Base-by-base conservation (phyloP, 441 rosid genomes). In the Adansonia rubrostipa region DNA sequence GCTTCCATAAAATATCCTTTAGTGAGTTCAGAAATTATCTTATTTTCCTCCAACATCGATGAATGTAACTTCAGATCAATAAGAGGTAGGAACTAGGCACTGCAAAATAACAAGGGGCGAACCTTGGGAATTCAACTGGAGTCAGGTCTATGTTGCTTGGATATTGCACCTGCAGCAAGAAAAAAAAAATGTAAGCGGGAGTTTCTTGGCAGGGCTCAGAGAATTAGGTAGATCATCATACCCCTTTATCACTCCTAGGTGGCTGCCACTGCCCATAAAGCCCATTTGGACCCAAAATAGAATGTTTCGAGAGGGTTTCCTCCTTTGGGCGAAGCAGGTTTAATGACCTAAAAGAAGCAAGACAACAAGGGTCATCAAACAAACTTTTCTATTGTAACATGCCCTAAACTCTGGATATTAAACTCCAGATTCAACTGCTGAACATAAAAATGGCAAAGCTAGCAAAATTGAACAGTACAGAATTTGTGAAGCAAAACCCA, bases 301-400 rank as follows among this genome's bases (percentile, higher is more conserved):
- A 94, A 86, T 96, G 99, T 85, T 86, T 90, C 47, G 97, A 92
- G 60, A 96, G 97, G 72, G 93, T 91, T 85, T 96, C 97, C 67
- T 92, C 93, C 76, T 83, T 94, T 24, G 99, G 97, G 57, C 85
- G 86, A 56, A 84, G 83, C 5, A 79, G 83, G 79, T 83, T 89
- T 80, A 96, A 80, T 76, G 94, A 90, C 84, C 99, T 94, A 86
- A 62, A 63, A 28, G 68, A 74, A 80, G 74, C 58, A 78, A 70
- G 40, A 78, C 62, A 60, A 63, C 42, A 13, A 81, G 74, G 79
- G 57, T 53, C 19, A 68, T 73, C 36, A 85, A 77, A 51, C 19
- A 2, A 28, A 28, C 17, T 14, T 24, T 33, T 63, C 71, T 45
- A 36, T 5, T 28, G 10, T 50, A 58, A 48, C 33, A 75, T 63